Evolutionary conservation across 768 basidiomycete genomes (phyloP).

Genomic region (Amanita rubescens): DNA sequence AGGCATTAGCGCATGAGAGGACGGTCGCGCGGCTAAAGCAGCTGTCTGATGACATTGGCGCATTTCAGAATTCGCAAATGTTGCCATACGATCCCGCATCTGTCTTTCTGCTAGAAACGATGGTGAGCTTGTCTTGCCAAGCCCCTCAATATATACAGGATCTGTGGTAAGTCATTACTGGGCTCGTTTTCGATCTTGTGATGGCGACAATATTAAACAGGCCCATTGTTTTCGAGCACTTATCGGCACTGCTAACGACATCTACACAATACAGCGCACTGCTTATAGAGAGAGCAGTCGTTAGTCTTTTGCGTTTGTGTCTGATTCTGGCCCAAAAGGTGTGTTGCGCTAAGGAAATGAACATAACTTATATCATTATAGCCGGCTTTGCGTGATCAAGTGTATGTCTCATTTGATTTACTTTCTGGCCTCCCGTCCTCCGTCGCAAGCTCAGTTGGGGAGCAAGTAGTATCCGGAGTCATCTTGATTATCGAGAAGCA

Average conservation of each 20-base stretch:
- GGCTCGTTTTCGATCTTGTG: neutral
- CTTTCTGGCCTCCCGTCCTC: constrained; percentile 70
- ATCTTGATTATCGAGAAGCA: constrained; percentile 74
- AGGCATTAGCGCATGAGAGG: constrained; percentile 84
- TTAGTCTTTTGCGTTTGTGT: constrained; percentile 80
- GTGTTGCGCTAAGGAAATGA: constrained; percentile 13
- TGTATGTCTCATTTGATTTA: constrained; percentile 90
- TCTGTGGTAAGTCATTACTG: constrained; percentile 59
- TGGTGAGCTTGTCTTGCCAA: constrained; percentile 83
- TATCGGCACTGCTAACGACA: constrained; percentile 71
- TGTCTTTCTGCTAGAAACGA: constrained; percentile 89
- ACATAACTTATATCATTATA: constrained; percentile 22
- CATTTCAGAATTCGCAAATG: constrained; percentile 37
- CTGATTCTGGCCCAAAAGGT: constrained; percentile 76
- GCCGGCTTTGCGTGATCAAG: constrained; percentile 84
- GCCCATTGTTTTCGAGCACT: constrained; percentile 93
- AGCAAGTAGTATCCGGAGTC: constrained; percentile 85
- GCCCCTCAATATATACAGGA: constrained; percentile 77
- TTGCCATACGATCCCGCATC: constrained; percentile 94
- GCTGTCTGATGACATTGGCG: constrained; percentile 51
- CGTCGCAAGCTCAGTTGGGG: constrained; percentile 80
- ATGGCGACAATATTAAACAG: constrained; percentile 30
- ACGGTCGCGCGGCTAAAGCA: constrained; percentile 75
- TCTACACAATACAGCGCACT: constrained; percentile 82
- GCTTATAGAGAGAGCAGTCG: constrained; percentile 90